A percentile compares a stretch with the other conserved stretches of the same genome.
Conservation (phyloP, 2,329 filamentous ascomycete genomes). For the Chaetomium globosum region DNA sequence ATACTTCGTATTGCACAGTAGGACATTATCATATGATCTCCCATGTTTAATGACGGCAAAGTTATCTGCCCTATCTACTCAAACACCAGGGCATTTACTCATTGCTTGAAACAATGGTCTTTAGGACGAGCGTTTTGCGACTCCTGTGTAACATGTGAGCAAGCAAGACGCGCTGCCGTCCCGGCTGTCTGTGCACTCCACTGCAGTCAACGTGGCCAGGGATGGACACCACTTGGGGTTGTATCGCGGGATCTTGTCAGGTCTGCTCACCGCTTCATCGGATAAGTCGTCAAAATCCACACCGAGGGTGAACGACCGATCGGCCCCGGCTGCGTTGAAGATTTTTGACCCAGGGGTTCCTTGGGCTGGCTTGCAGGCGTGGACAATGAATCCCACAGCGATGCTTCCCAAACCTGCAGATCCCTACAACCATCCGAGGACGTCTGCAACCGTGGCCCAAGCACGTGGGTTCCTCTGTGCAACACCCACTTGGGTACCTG, state of each 20-base stretch:
- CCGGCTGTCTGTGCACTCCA: background rate
- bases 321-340: constrained; percentile 1
- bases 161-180: background rate
- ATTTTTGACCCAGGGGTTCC: background rate
- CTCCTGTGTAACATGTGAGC: background rate
- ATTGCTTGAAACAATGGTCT: too few species aligned
- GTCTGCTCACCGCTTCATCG: constrained; percentile 22
- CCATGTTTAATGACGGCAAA: constrained; percentile 1
- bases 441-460: background rate
- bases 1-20: background rate
- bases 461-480: background rate
- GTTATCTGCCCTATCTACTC: background rate
- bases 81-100: too few species aligned
- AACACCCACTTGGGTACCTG: background rate
- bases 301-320: constrained; percentile 21
- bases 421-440: background rate
- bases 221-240: constrained; percentile 11
- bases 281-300: background rate
- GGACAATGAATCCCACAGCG: background rate
- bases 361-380: background rate
- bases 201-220: constrained; percentile 4
- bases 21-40: background rate
- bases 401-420: constrained; percentile 13
- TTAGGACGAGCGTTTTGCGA: background rate
- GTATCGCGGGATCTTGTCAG: constrained; percentile 6